Percentiles rank a stretch among this genome's conserved stretches.
Evolutionary conservation across 208 protist genomes (phyloP).

Genomic region (Trichomonas tenax): DNA sequence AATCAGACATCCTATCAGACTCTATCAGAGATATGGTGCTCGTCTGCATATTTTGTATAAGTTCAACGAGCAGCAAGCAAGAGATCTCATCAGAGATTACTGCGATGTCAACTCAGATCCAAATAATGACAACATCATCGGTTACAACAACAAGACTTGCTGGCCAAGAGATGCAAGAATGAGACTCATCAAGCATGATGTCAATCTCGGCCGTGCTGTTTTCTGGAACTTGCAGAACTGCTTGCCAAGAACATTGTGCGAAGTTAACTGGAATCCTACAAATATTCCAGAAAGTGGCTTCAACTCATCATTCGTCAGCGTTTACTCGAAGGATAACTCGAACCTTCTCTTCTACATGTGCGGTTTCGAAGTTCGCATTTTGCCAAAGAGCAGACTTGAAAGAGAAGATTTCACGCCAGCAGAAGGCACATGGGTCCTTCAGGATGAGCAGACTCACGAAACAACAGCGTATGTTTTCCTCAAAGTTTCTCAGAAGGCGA

Average conservation of each 20-base stretch:
- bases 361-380: constrained; percentile 81
- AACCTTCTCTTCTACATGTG: constrained; percentile 98
- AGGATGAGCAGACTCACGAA: constrained; percentile 92
- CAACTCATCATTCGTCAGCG: constrained; percentile 85
- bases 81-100: constrained; percentile 92
- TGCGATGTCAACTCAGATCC: constrained; percentile 97
- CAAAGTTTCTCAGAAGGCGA: constrained; percentile 76
- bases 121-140: constrained; percentile 98
- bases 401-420: constrained; percentile 63
- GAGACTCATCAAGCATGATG: constrained; percentile 98
- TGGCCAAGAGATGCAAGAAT: constrained; percentile 98
- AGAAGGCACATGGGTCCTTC: constrained; percentile 97
- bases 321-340: constrained; percentile 99
- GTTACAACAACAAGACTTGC: constrained; percentile 97
- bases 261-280: neutral
- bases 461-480: constrained; percentile 95
- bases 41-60: constrained; percentile 85
- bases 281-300: constrained; percentile 86
- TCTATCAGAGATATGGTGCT: constrained; percentile 73
- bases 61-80: constrained; percentile 86
- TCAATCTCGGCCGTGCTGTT: constrained; percentile 96
- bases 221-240: constrained; percentile 98
- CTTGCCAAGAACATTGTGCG: constrained; percentile 62
- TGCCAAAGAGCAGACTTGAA: constrained; percentile 69
- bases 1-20: constrained; percentile 79